phyloP scores from a whole-genome alignment of 331 rosid species.

The Pyrus hybrid region DNA sequence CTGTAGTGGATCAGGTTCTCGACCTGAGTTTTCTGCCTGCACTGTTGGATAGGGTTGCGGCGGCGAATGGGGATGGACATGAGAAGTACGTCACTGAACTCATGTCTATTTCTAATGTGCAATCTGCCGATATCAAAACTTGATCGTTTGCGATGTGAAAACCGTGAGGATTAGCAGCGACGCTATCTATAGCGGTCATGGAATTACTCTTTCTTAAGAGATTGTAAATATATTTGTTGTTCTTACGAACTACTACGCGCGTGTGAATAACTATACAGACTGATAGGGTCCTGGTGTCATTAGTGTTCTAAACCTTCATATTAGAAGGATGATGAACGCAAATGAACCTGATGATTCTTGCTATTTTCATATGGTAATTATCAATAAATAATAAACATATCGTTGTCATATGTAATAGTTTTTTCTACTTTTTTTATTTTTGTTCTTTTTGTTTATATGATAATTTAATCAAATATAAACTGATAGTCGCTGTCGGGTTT shows the following conservation, averaged over 20 bases:
- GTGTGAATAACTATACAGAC: neutral
- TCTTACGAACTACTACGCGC: neutral
- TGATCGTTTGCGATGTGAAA: slow-evolving; percentile 2
- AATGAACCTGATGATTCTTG: neutral
- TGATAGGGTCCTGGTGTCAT: neutral
- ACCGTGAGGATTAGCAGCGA: neutral
- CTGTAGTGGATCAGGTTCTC: slow-evolving; percentile 22
- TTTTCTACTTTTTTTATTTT: too few species aligned
- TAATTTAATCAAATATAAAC: too few species aligned
- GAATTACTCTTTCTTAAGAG: neutral
- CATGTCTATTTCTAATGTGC: slow-evolving; percentile 34
- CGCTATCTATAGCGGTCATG: neutral
- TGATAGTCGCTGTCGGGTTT: neutral
- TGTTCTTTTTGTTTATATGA: too few species aligned
- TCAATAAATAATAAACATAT: neutral
- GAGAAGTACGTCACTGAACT: slow-evolving; percentile 54
- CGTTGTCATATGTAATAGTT: too few species aligned
- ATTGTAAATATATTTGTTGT: neutral
- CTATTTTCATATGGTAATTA: too few species aligned
- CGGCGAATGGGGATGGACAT: slow-evolving; percentile 12
- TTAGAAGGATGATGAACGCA: neutral
- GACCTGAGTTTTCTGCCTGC: slow-evolving; percentile 17
- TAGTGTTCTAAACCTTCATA: neutral
- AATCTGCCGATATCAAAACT: slow-evolving; percentile 30
- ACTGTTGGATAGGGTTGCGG: slow-evolving; percentile 19